These are phyloP conservation scores for Neonothopanus nambi DNA, from an alignment of 1,284 basidiomycete species.

Conservation along the genomic window DNA sequence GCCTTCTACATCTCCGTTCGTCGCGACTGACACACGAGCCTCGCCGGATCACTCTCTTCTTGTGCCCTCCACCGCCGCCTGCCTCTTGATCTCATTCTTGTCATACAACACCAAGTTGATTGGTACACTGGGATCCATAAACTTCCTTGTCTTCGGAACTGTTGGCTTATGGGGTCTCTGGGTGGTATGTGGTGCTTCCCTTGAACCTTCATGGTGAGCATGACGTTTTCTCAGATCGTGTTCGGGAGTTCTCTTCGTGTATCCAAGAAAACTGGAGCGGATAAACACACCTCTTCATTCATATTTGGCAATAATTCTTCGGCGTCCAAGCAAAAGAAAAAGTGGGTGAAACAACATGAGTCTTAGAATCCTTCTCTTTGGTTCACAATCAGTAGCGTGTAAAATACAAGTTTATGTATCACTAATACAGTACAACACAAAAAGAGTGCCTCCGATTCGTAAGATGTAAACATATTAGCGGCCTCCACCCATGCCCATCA, in stretches of 20 bases:
- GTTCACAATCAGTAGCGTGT: neutral
- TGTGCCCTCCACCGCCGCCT: conserved; percentile 52
- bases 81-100: conserved; percentile 56
- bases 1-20: conserved; percentile 37
- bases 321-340: conserved; percentile 70
- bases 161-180: conserved; percentile 71
- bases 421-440: neutral
- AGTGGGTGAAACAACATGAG: conserved; percentile 44
- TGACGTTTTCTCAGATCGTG: conserved; percentile 47
- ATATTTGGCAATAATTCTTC: conserved; percentile 75
- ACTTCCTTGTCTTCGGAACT: conserved; percentile 48
- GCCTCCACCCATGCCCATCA: conserved; percentile 76
- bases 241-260: conserved; percentile 57
- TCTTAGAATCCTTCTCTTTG: neutral
- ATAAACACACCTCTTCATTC: conserved; percentile 77
- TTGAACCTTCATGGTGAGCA: neutral
- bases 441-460: neutral
- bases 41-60: conserved; percentile 59
- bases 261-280: conserved; percentile 75
- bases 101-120: conserved; percentile 64
- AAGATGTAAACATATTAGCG: conserved; percentile 17
- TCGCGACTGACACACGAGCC: conserved; percentile 17
- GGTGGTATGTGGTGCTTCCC: conserved; percentile 51
- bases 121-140: conserved; percentile 54
- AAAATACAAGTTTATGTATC: neutral